Evolutionary conservation across 2,329 filamentous ascomycete species (phyloP), one percentile per base, ranked within the genome.

Genomic region (Chaetomiaceae sp.): DNA sequence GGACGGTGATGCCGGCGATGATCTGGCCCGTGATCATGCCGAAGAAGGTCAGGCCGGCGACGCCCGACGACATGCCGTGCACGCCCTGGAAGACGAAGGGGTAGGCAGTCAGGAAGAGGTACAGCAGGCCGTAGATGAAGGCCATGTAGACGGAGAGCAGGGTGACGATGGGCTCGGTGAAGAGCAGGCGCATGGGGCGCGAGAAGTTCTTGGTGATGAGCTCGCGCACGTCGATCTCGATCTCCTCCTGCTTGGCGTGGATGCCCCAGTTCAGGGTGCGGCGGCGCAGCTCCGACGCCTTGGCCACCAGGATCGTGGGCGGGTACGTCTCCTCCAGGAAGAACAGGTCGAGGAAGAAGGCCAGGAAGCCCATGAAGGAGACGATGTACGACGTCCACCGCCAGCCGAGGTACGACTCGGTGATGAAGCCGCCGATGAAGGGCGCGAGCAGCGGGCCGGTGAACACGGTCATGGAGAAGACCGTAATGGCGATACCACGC

Each of bases 61-160:
- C 68, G 50, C 90, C 90, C 1, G 76, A 62, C 30, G 71, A 80
- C 72, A 92, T 85, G 58, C 79, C 76, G 66, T 95, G 86, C 4
- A 90, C 75, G 23, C 76, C 73, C 55, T 85, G 74, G 70, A 93
- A 95, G 42, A 95, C 86, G 39, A 93, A 79, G 0, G 87, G 85
- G 60, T 95, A 95, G 1, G 89, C 87, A 0, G 88, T 91, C 46
- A 96, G 75, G 72, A 93, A 93, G 21, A 92, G 82, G 63, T 93
- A 95, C 1, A 95, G 79, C 0, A 93, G 74, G 14, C 76, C 86
- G 62, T 91, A 90, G 66, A 87, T 82, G 68, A 89, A 89, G 37
- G 83, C 78, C 73, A 85, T 85, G 68, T 89, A 89, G 49, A 88
- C 71, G 33, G 83, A 85, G 19, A 89, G 69, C 9, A 83, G 69